Base-by-base conservation (phyloP, 2,329 filamentous ascomycete species). In the Lasiodiplodia gonubiensis region DNA sequence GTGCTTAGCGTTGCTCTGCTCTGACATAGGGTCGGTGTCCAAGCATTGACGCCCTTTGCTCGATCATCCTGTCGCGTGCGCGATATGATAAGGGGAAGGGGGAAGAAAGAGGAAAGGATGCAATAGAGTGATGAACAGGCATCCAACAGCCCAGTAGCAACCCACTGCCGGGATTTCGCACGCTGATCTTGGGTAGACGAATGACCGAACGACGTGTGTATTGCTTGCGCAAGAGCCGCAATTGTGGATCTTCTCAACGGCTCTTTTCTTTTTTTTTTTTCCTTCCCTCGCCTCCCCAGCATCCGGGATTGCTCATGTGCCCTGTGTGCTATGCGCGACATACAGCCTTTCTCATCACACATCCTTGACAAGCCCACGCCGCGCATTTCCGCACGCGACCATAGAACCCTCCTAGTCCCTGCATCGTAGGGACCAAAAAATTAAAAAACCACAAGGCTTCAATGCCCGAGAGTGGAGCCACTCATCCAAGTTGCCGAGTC, bases 191-290 rank as follows among this genome's bases (percentile, higher is more conserved):
- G 42, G 21, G 30, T 46, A 46, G 42, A 42, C 39, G 18, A 42
- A 18, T 30, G 25, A 21, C 30, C 27, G 52, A 10, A 33, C 27
- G 42, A 51, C 42, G 42, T 60, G 55, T 60, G n/a, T 42, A 42
- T 42, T 42, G 14, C 21, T 42, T 63, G 59, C 21, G 59, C 59
- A 63, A 63, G 59, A 63, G 59, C 42, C 59, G 42, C 59, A 63
- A 42, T 30, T 42, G 54, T 63, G 59, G 59, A 63, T 63, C 59
- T 63, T 30, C 59, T 63, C 59, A 51, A 63, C 59, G 59, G 27
- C 51, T 49, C 25, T 52, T 52, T 55, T 46, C 16, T 46, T 14
- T n/a, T 21, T 46, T n/a, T 21, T 46, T 33, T 33, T n/a, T n/a
- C n/a, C 30, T 8, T 33, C 7, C 30, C 49, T 59, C 54, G 39